Percentiles rank a stretch among this genome's conserved stretches.
These are phyloP conservation scores for Casuarina cunninghamiana DNA, from an alignment of 306 rosid species.

Conservation along the genomic window DNA sequence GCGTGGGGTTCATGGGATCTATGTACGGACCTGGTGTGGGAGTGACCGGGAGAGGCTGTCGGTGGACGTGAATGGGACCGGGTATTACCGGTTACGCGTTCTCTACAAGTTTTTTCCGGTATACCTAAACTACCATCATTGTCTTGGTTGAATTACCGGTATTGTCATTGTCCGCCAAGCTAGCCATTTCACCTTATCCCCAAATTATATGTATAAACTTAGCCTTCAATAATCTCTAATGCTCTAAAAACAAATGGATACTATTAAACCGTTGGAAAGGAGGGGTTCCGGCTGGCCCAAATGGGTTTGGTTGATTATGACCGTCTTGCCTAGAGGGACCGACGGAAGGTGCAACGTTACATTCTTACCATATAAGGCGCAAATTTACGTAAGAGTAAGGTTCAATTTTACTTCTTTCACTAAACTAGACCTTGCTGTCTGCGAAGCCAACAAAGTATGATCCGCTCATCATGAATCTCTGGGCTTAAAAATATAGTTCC, in stretches of 20 bases:
- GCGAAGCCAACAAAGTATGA: no score
- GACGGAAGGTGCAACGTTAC: no score
- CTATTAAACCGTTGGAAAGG: slow-evolving; percentile 10
- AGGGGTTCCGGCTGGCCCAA: neutral
- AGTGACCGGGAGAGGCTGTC: slow-evolving; percentile 37
- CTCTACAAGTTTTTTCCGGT: slow-evolving; percentile 13
- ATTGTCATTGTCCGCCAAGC: slow-evolving; percentile 2
- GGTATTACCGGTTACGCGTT: slow-evolving; percentile 37
- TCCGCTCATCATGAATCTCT: no score
- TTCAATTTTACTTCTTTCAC: no score
- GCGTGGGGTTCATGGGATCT: neutral
- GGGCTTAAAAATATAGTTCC: no score
- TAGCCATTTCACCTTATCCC: neutral
- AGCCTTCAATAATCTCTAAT: no score
- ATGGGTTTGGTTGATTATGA: neutral
- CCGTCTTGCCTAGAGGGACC: no score
- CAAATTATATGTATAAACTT: no score
- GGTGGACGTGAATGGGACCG: slow-evolving; percentile 39
- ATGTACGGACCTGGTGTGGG: neutral
- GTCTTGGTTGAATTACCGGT: slow-evolving; percentile 10
- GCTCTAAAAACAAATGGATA: neutral
- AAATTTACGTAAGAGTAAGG: no score
- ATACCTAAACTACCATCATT: slow-evolving; percentile 33
- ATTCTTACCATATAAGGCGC: no score
- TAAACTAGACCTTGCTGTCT: no score